Conservation (phyloP, 2,329 filamentous ascomycete genomes). For the Colletotrichum plurivorum region DNA sequence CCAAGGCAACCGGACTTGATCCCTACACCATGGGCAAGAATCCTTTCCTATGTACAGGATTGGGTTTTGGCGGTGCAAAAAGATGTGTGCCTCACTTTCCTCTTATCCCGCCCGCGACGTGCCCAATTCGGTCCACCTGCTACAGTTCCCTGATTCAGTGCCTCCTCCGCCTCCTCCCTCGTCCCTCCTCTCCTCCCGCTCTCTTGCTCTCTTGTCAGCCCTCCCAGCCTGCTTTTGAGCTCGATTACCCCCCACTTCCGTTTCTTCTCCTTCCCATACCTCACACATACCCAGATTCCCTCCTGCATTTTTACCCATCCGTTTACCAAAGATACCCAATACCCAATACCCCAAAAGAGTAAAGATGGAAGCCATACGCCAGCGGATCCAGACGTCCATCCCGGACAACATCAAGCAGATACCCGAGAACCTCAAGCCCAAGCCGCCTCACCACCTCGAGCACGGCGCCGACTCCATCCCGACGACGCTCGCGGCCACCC, state of each 20-base stretch:
- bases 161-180: neutral
- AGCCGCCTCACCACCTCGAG: constrained; percentile 33
- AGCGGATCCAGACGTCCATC: constrained; percentile 33
- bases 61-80: neutral
- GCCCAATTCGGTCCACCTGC: constrained; percentile 16
- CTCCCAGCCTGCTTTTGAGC: neutral
- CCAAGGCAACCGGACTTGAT: neutral
- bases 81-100: neutral
- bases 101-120: neutral
- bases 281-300: neutral
- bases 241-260: neutral
- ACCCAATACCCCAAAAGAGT: neutral
- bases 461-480: constrained; percentile 36
- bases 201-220: neutral
- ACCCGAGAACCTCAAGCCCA: constrained; percentile 36
- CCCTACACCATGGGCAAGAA: neutral
- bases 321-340: neutral
- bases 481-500: constrained; percentile 30
- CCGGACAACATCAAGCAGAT: constrained; percentile 35
- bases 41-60: neutral
- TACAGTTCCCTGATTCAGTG: constrained; percentile 22
- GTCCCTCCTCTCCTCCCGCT: neutral
- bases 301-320: neutral
- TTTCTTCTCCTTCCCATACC: neutral
- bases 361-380: constrained; percentile 31